Evolutionary conservation across 2,329 filamentous ascomycete species (phyloP).

Genomic region (Exserohilum turcica): DNA sequence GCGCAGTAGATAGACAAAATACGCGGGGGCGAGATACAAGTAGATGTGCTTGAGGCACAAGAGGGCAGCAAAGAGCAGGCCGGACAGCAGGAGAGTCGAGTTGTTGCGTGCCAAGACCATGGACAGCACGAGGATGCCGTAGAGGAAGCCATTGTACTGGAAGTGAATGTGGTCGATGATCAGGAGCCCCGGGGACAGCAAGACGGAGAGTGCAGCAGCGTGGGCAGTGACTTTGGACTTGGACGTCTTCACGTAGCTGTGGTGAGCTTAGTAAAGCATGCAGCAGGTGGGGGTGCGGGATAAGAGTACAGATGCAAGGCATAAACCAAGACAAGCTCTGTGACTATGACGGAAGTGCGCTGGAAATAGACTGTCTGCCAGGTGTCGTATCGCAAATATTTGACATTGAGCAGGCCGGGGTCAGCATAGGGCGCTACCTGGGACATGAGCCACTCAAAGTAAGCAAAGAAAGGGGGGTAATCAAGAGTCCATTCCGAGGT

Average conservation of each 20-base stretch:
- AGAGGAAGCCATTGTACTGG: conserved; percentile 98
- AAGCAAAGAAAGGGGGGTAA: conserved; percentile 97
- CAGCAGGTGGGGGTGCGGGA: background rate
- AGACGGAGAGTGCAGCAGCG: conserved; percentile 82
- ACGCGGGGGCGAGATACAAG: conserved; percentile 92
- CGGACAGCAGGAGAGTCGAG: conserved; percentile 76
- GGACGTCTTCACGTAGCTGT: conserved; percentile 75
- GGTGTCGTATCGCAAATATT: conserved; percentile 83
- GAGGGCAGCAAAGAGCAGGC: conserved; percentile 80
- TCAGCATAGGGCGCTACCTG: conserved; percentile 78
- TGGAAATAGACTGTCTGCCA: conserved; percentile 97
- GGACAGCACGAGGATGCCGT: conserved; percentile 85
- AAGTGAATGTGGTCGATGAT: conserved; percentile 99
- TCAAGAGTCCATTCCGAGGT: conserved; percentile 99
- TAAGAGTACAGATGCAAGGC: conserved; percentile 73
- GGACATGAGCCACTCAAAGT: conserved; percentile 92
- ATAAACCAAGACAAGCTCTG: conserved; percentile 82
- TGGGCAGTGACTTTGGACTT: conserved; percentile 79
- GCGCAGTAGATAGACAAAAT: conserved; percentile 91
- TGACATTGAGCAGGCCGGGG: conserved; percentile 78
- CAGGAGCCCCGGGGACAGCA: conserved; percentile 88
- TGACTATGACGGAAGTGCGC: conserved; percentile 80
- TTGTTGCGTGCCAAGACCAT: conserved; percentile 79
- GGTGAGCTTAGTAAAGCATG: conserved; percentile 15
- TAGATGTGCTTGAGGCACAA: conserved; percentile 98